phyloP scores from a whole-genome alignment of 176 grass and related monocot genomes.

The Oryza australiensis region DNA sequence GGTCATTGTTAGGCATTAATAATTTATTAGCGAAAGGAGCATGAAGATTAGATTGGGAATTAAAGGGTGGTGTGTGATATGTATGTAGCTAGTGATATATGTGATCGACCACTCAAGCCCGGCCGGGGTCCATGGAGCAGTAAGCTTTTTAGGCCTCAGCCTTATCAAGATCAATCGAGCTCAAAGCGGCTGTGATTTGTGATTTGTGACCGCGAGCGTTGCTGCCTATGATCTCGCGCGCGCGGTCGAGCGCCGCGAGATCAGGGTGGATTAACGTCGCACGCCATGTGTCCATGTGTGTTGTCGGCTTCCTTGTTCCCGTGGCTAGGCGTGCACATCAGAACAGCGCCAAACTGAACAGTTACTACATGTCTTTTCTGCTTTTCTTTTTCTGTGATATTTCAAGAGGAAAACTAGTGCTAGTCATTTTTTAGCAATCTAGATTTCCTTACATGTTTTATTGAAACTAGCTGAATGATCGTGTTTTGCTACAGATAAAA shows the following conservation, averaged over 20 bases:
- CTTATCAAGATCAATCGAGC: slow-evolving; percentile 36
- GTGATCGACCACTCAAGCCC: slow-evolving; percentile 28
- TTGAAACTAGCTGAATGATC: too few relatives aligned
- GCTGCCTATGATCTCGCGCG: background rate
- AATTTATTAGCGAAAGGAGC: slow-evolving; percentile 1
- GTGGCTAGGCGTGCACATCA: background rate
- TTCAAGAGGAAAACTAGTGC: background rate
- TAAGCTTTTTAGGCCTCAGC: background rate
- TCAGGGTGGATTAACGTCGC: slow-evolving; percentile 16
- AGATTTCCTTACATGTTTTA: too few relatives aligned
- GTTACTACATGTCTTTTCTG: background rate
- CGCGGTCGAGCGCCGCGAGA: background rate
- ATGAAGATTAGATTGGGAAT: background rate
- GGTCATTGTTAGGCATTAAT: slow-evolving; percentile 16
- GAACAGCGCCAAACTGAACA: background rate
- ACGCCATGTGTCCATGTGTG: background rate
- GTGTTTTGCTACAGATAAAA: too few relatives aligned
- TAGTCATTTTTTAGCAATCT: too few relatives aligned
- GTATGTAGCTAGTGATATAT: slow-evolving; percentile 2
- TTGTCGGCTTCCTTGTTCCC: background rate
- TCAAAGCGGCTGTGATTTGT: background rate
- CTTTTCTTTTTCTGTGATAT: background rate
- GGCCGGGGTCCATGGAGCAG: slow-evolving; percentile 19
- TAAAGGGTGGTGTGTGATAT: background rate
- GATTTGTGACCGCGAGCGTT: background rate